Base-by-base conservation (phyloP, 108 stramenopile genomes). In the Asterionellopsis glacialis region DNA sequence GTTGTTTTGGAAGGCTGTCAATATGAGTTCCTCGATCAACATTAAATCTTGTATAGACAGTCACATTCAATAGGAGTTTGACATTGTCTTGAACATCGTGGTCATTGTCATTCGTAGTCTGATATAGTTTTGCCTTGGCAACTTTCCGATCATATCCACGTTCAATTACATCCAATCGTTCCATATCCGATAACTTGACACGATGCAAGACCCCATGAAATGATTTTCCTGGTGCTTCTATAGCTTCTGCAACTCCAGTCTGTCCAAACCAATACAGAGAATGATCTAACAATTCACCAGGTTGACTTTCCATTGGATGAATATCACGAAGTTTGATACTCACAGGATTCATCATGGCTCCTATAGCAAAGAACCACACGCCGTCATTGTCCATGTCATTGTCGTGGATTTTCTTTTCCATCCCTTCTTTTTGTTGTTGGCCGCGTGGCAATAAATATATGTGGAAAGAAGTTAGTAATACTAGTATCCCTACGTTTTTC, bases 151-250 rank as follows among this genome's bases (percentile, higher is more conserved):
- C 19, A 48, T 48, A 48, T 5, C 21, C 16, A 19, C 1, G 2
- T 48, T 48, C 47, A 21, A 48, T 48, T 9, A 19, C 55, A n/a
- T 67, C 66, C 6, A 67, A 59, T 22, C 33, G 7, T 19, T 18
- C 50, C 66, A 67, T 67, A 11, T 56, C 58, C 0, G 48, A 49
- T 13, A n/a, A 10, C 16, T 61, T 27, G 21, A 61, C 24, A 22
- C 27, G 50, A 18, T 67, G 66, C 18, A 61, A n/a, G 2, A 67
- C 60, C 5, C 66, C 66, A 40, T 67, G 66, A 9, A 67, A 60
- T 13, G 66, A 61, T 2, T 41, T 18, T 11, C 60, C 59, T 21
- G 49, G 13, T 41, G 48, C n/a, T 7, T 56, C 56, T 3, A 67
- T 14, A 9, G 66, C 66, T 3, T 67, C 66, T 0, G 59, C 60